phyloP scores from a whole-genome alignment of 2,329 filamentous ascomycete genomes.

The Neodidymelliopsis sp. region DNA sequence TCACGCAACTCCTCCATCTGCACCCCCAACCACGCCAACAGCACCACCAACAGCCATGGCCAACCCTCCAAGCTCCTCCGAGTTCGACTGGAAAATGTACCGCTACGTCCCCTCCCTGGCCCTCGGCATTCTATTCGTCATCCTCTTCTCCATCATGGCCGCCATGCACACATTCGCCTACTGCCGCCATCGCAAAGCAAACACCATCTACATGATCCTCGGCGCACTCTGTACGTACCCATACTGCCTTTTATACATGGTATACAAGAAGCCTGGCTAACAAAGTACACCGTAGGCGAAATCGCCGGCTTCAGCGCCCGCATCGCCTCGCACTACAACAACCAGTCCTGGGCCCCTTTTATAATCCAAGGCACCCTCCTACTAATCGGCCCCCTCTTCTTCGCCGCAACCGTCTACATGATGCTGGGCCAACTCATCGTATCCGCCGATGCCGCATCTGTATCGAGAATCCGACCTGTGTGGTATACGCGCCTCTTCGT shows the following conservation, averaged over 20 bases:
- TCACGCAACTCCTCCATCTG: not conserved
- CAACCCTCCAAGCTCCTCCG: slow-evolving; percentile 28
- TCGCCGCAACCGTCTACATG: slow-evolving; percentile 59
- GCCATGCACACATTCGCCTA: slow-evolving; percentile 25
- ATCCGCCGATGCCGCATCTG: slow-evolving; percentile 33
- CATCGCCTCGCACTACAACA: slow-evolving; percentile 47
- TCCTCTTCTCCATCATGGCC: slow-evolving; percentile 34
- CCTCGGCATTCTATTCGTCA: slow-evolving; percentile 32
- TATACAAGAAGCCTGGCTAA: too few relatives aligned
- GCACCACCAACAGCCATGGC: slow-evolving; percentile 24
- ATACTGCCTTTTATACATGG: not conserved
- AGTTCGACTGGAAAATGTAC: slow-evolving; percentile 46
- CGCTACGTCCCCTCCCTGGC: slow-evolving; percentile 41
- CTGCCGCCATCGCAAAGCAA: slow-evolving; percentile 2
- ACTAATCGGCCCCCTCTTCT: slow-evolving; percentile 55
- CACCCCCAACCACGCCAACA: not conserved
- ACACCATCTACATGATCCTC: slow-evolving; percentile 35
- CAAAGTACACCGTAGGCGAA: slow-evolving; percentile 49
- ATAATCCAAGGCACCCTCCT: slow-evolving; percentile 53
- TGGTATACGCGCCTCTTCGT: slow-evolving; percentile 44
- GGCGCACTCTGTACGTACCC: slow-evolving; percentile 35
- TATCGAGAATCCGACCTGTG: slow-evolving; percentile 36
- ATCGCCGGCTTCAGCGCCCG: slow-evolving; percentile 52
- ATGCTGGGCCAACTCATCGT: slow-evolving; percentile 52
- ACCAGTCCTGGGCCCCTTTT: slow-evolving; percentile 49